Evolutionary conservation across 2,329 filamentous ascomycete species (phyloP), one percentile per base, ranked within the genome.

Genomic region (Talaromyces albobiverticillius): DNA sequence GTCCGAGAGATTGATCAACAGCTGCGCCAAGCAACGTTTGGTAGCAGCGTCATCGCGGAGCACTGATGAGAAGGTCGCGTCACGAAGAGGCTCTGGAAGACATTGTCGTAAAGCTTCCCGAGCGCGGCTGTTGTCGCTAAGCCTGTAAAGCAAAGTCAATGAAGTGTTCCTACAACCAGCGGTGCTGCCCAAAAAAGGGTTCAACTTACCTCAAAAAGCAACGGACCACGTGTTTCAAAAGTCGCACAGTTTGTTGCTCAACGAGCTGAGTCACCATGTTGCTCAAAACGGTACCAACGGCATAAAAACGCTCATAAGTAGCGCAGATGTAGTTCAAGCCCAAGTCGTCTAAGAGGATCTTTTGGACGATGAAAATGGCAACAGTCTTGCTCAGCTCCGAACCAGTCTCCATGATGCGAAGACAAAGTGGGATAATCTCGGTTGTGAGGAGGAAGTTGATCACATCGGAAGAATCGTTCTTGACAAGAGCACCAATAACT

Each of bases 201-300:
- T 5, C 1, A 1, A 18, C 84, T 63, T 78, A 95, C 90, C 94
- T 84, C 67, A 99, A 82, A 72, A 99, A 99, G 76, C 94, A 99
- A 62, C 94, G 82, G 31, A 99, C 94, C 54, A 99, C 94, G 69
- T 99, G 94, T 82, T 99, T 99, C 22, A 99, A 83, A 45, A 99
- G 80, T 50, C 94, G 83, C 26, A 95, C 94, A 1, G 94, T 99
- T 75, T 99, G 94, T 68, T 96, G 93, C 73, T 99, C 94, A 36
- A 97, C 94, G 34, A 99, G 82, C 75, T 97, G 93, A 51, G 88
- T 91, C 54, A 99, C 94, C 94, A 99, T 99, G 70, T 97, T 99
- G 77, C 90, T 96, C 36, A 99, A 79, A 5, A 99, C 94, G 1
- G 94, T 99, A 5, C 94, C 94, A 4, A 99, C 94, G 7, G 94